Evolutionary conservation across 2,329 filamentous ascomycete genomes (phyloP).

Genomic region (Teratosphaeria destructans): DNA sequence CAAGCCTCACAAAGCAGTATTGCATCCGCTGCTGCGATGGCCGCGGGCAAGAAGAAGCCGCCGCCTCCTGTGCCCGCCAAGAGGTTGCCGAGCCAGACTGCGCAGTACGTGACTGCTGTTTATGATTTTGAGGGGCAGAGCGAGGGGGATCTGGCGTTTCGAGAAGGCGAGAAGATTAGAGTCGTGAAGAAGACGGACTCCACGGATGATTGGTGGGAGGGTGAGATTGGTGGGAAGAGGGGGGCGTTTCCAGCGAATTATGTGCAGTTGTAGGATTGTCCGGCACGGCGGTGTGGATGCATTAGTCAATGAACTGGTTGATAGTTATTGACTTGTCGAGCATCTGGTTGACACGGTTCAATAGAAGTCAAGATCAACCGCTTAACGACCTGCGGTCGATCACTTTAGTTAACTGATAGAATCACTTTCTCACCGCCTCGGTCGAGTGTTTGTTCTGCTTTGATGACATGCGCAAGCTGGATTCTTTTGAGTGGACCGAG

Average conservation of each 20-base stretch:
- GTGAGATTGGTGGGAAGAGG: slow-evolving; percentile 56
- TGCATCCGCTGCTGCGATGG: slow-evolving; percentile 24
- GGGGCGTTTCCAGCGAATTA: slow-evolving; percentile 82
- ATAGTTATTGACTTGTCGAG: not conserved
- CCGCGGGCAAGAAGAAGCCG: slow-evolving; percentile 57
- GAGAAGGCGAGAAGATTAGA: slow-evolving; percentile 65
- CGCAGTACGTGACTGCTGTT: slow-evolving; percentile 47
- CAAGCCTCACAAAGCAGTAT: slow-evolving; percentile 14
- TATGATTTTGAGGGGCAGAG: slow-evolving; percentile 66
- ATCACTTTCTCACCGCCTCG: no score
- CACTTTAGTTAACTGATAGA: no score
- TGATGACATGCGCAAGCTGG: no score
- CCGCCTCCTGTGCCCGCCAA: slow-evolving; percentile 62
- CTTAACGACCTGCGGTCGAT: no score
- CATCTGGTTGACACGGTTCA: not conserved
- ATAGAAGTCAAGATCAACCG: no score
- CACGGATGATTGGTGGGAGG: slow-evolving; percentile 81
- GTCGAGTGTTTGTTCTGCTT: no score
- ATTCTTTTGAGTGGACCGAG: no score
- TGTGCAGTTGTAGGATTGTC: slow-evolving; percentile 19
- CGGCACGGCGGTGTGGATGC: not conserved
- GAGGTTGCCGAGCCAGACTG: slow-evolving; percentile 34
- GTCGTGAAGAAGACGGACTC: slow-evolving; percentile 70
- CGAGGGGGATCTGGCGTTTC: slow-evolving; percentile 60
- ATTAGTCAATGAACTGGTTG: not conserved